Conservation (phyloP, 164 flowering plant species). For the Liriodendron chinense region DNA sequence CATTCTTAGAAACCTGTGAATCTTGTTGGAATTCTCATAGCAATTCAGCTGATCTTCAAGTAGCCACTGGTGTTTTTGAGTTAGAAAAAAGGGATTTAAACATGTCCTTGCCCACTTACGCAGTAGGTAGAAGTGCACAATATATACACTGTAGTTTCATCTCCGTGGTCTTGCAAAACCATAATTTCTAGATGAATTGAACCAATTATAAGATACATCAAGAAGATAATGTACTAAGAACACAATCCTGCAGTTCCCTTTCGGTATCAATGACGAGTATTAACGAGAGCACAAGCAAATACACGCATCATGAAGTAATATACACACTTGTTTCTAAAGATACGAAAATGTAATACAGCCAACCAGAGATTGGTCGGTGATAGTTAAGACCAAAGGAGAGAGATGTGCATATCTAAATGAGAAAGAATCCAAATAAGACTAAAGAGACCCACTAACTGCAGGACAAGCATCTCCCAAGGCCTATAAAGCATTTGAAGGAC, state of each 20-base stretch:
- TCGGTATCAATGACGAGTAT: neutral
- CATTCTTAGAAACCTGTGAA: too few relatives aligned
- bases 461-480: slow-evolving; percentile 10
- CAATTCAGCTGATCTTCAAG: neutral
- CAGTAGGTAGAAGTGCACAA: neutral
- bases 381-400: neutral
- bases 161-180: neutral
- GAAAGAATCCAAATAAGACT: neutral
- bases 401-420: neutral
- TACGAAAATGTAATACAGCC: neutral
- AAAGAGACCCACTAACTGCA: slow-evolving; percentile 13
- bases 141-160: neutral
- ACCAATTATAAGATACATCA: neutral
- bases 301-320: neutral
- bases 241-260: neutral
- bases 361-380: neutral
- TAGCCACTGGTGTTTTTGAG: neutral
- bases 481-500: slow-evolving; percentile 12
- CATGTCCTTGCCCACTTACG: neutral
- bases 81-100: neutral
- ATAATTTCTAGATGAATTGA: neutral
- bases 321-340: neutral
- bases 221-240: neutral
- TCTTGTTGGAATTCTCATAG: too few relatives aligned
- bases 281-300: neutral